Percentiles rank a stretch among this genome's conserved stretches.
Evolutionary conservation across 2,329 filamentous ascomycete species (phyloP).

Genomic region (Metarhizium rileyi): DNA sequence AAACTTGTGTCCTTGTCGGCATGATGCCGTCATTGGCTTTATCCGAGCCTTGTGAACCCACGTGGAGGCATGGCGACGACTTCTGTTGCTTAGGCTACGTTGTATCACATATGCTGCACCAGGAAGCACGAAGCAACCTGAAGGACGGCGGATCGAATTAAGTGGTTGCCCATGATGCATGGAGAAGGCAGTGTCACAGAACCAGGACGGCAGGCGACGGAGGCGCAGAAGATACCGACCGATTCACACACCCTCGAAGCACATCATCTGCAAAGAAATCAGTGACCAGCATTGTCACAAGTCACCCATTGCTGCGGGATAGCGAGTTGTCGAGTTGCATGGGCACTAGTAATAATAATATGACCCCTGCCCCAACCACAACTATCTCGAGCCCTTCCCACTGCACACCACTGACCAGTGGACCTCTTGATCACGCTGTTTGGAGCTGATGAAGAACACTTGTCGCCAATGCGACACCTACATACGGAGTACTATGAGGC

Average conservation of each 20-base stretch:
- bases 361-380: not conserved
- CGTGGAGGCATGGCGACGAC: constrained; percentile 3
- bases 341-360: not conserved
- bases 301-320: not conserved
- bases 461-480: no score
- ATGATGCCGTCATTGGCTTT: constrained; percentile 3
- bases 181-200: not conserved
- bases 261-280: not conserved
- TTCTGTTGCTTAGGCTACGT: not conserved
- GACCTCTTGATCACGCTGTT: no score
- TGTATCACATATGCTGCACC: not conserved
- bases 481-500: no score
- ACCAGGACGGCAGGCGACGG: not conserved
- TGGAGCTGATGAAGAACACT: no score
- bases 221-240: not conserved
- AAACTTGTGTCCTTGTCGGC: no score
- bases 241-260: not conserved
- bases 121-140: not conserved
- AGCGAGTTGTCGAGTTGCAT: not conserved
- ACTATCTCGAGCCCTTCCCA: not conserved
- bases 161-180: not conserved
- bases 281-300: not conserved
- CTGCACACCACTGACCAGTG: no score
- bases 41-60: constrained; percentile 1
- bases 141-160: not conserved